Percentiles rank a stretch among this genome's conserved stretches.
Evolutionary conservation across 495 filamentous ascomycete genomes (phyloP).

Genomic region (Cercophora sp.): DNA sequence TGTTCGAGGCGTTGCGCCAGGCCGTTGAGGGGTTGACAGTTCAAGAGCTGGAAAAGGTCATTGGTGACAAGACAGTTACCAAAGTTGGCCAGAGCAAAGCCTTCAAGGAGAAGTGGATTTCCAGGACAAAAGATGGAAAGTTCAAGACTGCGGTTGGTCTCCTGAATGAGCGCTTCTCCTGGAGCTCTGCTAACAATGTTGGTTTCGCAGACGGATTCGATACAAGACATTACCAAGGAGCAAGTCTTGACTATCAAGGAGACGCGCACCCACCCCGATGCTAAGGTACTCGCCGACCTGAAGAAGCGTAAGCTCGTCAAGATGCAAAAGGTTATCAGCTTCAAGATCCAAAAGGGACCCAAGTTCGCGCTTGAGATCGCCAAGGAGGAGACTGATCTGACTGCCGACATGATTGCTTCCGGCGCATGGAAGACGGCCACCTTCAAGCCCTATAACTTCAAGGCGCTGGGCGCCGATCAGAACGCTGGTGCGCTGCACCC

Average conservation of each 20-base stretch:
- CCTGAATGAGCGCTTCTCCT: too few relatives aligned
- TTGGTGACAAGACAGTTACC: constrained; percentile 78
- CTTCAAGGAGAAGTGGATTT: constrained; percentile 95
- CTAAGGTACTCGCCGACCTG: constrained; percentile 70
- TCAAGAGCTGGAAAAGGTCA: constrained; percentile 64
- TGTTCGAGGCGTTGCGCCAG: constrained; percentile 78
- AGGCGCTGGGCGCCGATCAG: constrained; percentile 75
- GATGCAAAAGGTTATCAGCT: constrained; percentile 79
- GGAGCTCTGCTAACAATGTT: constrained; percentile 15
- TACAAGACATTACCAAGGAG: constrained; percentile 74
- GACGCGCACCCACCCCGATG: constrained; percentile 61
- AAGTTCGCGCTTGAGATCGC: constrained; percentile 82
- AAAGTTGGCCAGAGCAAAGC: constrained; percentile 94
- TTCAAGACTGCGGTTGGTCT: constrained; percentile 9
- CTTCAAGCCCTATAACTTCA: constrained; percentile 98
- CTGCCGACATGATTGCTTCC: constrained; percentile 81
- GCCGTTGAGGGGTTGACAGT: constrained; percentile 77
- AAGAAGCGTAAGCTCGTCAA: constrained; percentile 85
- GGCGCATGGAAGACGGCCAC: constrained; percentile 78
- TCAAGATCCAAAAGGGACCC: constrained; percentile 74
- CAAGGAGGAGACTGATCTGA: constrained; percentile 94
- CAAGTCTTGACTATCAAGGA: constrained; percentile 66
- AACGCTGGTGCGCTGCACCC: constrained; percentile 86
- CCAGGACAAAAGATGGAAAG: constrained; percentile 68
- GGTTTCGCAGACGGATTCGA: constrained; percentile 53